phyloP scores from a whole-genome alignment of 2,329 filamentous ascomycete species.

The Xylariomycetidae sp. region DNA sequence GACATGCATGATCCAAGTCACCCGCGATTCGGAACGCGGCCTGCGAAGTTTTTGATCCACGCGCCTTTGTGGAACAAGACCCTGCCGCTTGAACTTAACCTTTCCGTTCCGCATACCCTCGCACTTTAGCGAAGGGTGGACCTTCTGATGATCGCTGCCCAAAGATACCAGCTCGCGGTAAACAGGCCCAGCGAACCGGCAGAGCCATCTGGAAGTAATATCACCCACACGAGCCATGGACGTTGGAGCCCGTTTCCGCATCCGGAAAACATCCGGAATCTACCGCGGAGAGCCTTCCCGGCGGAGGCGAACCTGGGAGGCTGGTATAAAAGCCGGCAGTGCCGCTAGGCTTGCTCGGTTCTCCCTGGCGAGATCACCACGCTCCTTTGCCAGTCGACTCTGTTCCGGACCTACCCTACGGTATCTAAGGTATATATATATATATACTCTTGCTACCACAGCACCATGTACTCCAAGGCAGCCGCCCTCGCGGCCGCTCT shows the following conservation, averaged over 20 bases:
- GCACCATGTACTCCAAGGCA: conserved; percentile 20
- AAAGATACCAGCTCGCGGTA: conserved; percentile 9
- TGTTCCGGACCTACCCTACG: not conserved
- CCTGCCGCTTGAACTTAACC: not conserved
- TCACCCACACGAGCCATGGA: conserved; percentile 9
- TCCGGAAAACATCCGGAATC: too few species aligned
- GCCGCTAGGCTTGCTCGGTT: not conserved
- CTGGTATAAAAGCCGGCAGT: not conserved
- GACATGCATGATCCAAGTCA: not conserved
- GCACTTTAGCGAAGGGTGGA: conserved; percentile 6
- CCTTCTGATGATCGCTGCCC: conserved; percentile 8
- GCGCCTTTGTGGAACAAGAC: conserved; percentile 5
- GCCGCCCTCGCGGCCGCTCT: conserved; percentile 26
- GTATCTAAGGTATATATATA: too few species aligned
- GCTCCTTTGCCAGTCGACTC: not conserved
- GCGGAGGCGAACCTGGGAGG: not conserved
- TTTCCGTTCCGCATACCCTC: conserved; percentile 8
- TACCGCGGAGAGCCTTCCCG: too few species aligned
- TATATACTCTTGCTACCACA: conserved; percentile 2
- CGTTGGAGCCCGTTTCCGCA: conserved; percentile 8
- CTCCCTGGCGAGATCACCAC: not conserved
- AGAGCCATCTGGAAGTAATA: conserved; percentile 10
- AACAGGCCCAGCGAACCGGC: conserved; percentile 13
- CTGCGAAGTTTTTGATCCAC: conserved; percentile 7
- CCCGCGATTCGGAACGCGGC: conserved; percentile 3